phyloP scores from a whole-genome alignment of 306 rosid species.

The Astragalus membranaceus region DNA sequence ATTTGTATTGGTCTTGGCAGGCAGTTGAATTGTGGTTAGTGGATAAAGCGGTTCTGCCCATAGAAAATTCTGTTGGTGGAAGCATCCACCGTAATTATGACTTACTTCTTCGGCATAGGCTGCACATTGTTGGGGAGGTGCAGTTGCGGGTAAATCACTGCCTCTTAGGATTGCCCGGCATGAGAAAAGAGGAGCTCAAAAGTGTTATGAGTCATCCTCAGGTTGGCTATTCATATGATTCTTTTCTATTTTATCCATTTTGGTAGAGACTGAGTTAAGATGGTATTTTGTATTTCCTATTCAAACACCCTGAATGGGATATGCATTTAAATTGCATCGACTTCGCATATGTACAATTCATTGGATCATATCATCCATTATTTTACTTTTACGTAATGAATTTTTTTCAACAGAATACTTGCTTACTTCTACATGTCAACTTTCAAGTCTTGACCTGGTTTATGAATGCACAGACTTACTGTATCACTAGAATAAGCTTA shows the following conservation, averaged over 20 bases:
- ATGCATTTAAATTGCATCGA: background rate
- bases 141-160: conserved; percentile 69
- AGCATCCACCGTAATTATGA: conserved; percentile 93
- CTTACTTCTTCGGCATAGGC: conserved; percentile 83
- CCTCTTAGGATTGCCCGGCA: conserved; percentile 79
- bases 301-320: conserved; percentile 12
- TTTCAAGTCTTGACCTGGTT: background rate
- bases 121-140: conserved; percentile 88
- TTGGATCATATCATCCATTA: background rate
- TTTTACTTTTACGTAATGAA: background rate
- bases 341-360: conserved; percentile 1
- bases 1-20: conserved; percentile 32
- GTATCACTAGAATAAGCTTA: background rate
- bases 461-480: background rate
- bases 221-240: conserved; percentile 34
- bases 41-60: conserved; percentile 89
- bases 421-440: background rate
- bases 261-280: background rate
- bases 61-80: conserved; percentile 82
- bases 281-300: conserved; percentile 4
- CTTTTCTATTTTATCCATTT: background rate
- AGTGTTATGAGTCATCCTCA: conserved; percentile 79
- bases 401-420: background rate
- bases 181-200: conserved; percentile 58
- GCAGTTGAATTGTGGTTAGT: conserved; percentile 93